Percentiles rank a stretch among this genome's conserved stretches.
These are phyloP conservation scores for Bipolaris oryzae DNA, from an alignment of 2,329 filamentous ascomycete species.

Conservation along the genomic window DNA sequence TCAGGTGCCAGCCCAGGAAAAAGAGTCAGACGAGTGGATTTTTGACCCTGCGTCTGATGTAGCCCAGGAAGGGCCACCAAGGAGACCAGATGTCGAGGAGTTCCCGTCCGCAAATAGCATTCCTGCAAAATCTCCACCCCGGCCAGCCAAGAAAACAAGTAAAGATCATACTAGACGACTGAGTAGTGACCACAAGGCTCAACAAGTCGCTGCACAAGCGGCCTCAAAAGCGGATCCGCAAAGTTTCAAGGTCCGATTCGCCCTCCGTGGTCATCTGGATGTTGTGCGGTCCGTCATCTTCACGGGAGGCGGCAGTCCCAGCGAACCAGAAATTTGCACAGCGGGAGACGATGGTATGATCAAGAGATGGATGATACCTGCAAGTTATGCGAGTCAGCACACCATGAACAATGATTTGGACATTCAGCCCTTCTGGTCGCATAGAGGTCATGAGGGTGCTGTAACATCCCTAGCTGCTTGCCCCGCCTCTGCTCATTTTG, in stretches of 20 bases:
- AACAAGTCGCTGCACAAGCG: slow-evolving; percentile 50
- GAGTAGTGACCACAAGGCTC: slow-evolving; percentile 67
- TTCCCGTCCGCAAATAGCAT: slow-evolving; percentile 83
- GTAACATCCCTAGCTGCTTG: slow-evolving; percentile 88
- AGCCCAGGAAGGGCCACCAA: slow-evolving; percentile 58
- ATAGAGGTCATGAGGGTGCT: slow-evolving; percentile 88
- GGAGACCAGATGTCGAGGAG: slow-evolving; percentile 81
- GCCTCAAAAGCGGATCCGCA: slow-evolving; percentile 67
- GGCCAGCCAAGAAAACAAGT: slow-evolving; percentile 68
- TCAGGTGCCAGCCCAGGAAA: slow-evolving; percentile 49
- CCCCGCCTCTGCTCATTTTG: slow-evolving; percentile 85
- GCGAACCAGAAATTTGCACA: slow-evolving; percentile 96
- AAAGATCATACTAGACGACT: slow-evolving; percentile 67
- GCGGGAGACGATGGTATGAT: slow-evolving; percentile 94
- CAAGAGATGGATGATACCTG: slow-evolving; percentile 94
- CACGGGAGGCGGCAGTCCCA: slow-evolving; percentile 91
- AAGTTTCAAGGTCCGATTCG: slow-evolving; percentile 91
- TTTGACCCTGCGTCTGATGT: slow-evolving; percentile 76
- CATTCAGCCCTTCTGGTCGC: slow-evolving; percentile 91
- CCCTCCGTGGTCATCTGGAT: slow-evolving; percentile 88
- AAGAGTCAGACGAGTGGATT: slow-evolving; percentile 81
- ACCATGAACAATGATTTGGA: slow-evolving; percentile 78
- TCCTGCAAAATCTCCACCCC: slow-evolving; percentile 78
- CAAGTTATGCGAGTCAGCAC: slow-evolving; percentile 70
- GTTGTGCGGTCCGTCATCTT: slow-evolving; percentile 95